Conservation (phyloP, 371 early-diverging fungal species). For the Dichotomocladium elegans region DNA sequence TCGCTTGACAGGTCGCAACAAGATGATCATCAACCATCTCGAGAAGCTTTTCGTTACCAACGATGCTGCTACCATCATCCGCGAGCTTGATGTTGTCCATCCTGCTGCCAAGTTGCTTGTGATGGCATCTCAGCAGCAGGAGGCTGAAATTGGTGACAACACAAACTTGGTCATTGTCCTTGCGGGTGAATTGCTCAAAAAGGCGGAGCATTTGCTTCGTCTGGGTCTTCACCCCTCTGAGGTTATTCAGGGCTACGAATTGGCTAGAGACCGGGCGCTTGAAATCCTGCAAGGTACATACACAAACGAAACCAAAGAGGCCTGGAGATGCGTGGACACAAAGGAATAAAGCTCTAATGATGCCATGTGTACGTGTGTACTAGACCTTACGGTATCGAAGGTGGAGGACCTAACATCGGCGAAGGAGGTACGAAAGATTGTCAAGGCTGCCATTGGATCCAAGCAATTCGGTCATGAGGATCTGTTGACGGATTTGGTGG, state of each 20-base stretch:
- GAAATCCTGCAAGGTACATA: conserved; percentile 73
- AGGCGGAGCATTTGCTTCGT: conserved; percentile 89
- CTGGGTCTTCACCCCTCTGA: conserved; percentile 96
- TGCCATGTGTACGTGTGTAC: background rate
- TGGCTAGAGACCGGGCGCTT: conserved; percentile 82
- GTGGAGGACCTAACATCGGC: conserved; percentile 52
- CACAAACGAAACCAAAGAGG: background rate
- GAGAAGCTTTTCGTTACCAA: conserved; percentile 98
- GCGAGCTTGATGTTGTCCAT: conserved; percentile 97
- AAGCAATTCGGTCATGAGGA: conserved; percentile 97
- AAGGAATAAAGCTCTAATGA: too few species aligned
- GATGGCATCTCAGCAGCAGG: conserved; percentile 97
- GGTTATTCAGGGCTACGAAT: conserved; percentile 91
- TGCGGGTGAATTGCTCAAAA: conserved; percentile 90
- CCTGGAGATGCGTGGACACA: too few species aligned
- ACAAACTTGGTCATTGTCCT: conserved; percentile 96
- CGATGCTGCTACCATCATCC: conserved; percentile 99
- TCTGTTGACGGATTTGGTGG: conserved; percentile 76
- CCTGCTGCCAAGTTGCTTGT: conserved; percentile 98
- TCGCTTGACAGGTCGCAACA: conserved; percentile 87
- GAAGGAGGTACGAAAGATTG: conserved; percentile 67
- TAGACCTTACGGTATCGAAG: conserved; percentile 68
- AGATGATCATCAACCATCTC: conserved; percentile 98
- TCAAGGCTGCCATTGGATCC: conserved; percentile 77
- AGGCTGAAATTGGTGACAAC: conserved; percentile 94